Evolutionary conservation across 2,329 filamentous ascomycete species (phyloP).

Genomic region (Cordyceps fumosorosea): DNA sequence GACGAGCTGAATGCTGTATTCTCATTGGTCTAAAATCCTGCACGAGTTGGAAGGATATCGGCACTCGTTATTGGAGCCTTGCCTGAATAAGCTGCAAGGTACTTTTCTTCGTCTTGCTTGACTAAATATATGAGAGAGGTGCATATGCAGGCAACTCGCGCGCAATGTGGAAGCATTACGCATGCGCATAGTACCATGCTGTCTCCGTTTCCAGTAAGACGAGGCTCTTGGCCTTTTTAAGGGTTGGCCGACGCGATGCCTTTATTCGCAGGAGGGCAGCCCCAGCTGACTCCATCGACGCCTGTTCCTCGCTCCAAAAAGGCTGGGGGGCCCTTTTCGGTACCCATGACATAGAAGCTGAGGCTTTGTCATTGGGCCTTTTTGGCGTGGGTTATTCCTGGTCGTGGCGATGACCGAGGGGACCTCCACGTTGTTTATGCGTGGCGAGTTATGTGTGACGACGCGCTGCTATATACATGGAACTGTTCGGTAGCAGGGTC

Average conservation of each 20-base stretch:
- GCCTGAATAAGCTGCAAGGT: background rate
- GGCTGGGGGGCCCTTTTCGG: background rate
- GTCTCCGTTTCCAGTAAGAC: background rate
- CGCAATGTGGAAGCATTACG: conserved; percentile 3
- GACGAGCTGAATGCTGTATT: background rate
- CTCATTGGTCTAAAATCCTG: background rate
- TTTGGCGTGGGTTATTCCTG: background rate
- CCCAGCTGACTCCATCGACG: conserved; percentile 9
- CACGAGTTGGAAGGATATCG: background rate
- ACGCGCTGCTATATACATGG: background rate
- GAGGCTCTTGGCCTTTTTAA: background rate
- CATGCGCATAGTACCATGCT: background rate
- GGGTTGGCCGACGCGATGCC: background rate
- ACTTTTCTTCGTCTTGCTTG: background rate
- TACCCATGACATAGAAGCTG: background rate
- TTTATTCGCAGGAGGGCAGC: background rate
- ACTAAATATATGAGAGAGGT: background rate
- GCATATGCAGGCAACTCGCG: background rate
- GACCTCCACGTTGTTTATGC: background rate
- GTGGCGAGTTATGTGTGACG: background rate
- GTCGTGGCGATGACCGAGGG: background rate
- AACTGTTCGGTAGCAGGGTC: too few species aligned
- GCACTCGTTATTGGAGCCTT: background rate
- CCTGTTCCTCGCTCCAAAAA: background rate
- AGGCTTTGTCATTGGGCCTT: background rate